Conservation (phyloP, 2,329 filamentous ascomycete genomes). For the Aspergillus vadensis region DNA sequence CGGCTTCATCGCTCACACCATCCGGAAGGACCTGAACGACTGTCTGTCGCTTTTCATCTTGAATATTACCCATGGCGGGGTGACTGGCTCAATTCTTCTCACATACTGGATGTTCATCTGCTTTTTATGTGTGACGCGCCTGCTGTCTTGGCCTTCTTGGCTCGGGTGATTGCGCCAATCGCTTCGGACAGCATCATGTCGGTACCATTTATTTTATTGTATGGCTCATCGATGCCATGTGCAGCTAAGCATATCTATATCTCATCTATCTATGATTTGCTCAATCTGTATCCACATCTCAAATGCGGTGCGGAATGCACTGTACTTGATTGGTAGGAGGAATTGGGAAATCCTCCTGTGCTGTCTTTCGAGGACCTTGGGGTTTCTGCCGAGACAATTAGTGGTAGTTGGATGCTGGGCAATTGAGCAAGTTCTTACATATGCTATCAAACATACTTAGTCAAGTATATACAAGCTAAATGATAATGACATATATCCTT, state of each 20-base stretch:
- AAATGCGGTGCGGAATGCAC: neutral
- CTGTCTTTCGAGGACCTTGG: neutral
- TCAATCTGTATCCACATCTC: neutral
- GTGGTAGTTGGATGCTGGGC: neutral
- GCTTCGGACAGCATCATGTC: neutral
- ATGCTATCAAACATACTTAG: no score
- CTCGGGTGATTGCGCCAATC: neutral
- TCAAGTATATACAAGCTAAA: no score
- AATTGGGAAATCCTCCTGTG: neutral
- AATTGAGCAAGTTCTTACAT: neutral
- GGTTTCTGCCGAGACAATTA: neutral
- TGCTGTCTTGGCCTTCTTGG: slow-evolving; percentile 7
- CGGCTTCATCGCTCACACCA: slow-evolving; percentile 18
- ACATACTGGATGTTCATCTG: neutral
- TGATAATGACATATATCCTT: slow-evolving; percentile 25
- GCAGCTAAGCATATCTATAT: no score
- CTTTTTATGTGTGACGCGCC: neutral
- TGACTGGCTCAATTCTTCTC: no score
- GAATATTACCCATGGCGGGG: neutral
- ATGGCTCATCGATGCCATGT: neutral
- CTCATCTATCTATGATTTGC: neutral
- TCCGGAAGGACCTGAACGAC: slow-evolving; percentile 23
- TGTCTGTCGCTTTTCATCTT: slow-evolving; percentile 10
- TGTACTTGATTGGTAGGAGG: neutral
- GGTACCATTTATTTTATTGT: neutral